phyloP scores from a whole-genome alignment of 2,329 filamentous ascomycete genomes.

The Teratosphaeria destructans region DNA sequence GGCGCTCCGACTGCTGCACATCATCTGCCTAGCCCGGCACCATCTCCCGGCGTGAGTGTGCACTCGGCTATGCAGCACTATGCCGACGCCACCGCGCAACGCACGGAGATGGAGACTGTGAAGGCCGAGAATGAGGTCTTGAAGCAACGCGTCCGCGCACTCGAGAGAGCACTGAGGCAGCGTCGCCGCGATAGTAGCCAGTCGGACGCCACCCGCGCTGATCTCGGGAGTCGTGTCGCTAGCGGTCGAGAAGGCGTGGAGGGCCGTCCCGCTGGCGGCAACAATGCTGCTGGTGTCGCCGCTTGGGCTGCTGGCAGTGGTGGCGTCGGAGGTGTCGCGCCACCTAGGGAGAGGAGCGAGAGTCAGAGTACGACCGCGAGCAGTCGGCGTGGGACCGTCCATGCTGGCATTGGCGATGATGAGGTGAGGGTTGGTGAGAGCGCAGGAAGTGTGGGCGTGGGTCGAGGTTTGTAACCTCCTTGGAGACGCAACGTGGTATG shows the following conservation, averaged over 20 bases:
- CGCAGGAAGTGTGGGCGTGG: constrained; percentile 21
- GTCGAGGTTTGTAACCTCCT: constrained; percentile 5
- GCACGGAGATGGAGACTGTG: constrained; percentile 38
- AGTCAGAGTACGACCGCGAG: constrained; percentile 28
- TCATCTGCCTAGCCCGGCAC: constrained; percentile 11
- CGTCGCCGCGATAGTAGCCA: constrained; percentile 23
- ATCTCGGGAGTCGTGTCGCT: constrained; percentile 1
- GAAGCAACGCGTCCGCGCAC: constrained; percentile 36
- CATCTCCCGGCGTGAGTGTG: constrained; percentile 10
- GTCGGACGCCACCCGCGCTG: constrained; percentile 18
- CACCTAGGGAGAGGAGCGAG: constrained; percentile 26
- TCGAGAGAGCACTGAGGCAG: constrained; percentile 33
- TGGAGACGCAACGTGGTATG: background rate
- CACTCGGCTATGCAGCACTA: constrained; percentile 18
- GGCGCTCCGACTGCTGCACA: constrained; percentile 13
- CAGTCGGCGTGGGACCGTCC: constrained; percentile 14
- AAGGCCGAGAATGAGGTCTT: constrained; percentile 40
- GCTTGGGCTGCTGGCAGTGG: constrained; percentile 10
- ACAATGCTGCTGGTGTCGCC: constrained; percentile 5
- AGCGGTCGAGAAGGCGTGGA: background rate
- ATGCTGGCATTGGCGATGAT: constrained; percentile 16
- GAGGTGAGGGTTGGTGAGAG: constrained; percentile 27
- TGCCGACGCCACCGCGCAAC: constrained; percentile 34
- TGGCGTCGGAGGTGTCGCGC: constrained; percentile 23
- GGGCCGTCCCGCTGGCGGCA: constrained; percentile 1